Base-by-base conservation (phyloP, 345 rosid species). In the Acer saccharum region DNA sequence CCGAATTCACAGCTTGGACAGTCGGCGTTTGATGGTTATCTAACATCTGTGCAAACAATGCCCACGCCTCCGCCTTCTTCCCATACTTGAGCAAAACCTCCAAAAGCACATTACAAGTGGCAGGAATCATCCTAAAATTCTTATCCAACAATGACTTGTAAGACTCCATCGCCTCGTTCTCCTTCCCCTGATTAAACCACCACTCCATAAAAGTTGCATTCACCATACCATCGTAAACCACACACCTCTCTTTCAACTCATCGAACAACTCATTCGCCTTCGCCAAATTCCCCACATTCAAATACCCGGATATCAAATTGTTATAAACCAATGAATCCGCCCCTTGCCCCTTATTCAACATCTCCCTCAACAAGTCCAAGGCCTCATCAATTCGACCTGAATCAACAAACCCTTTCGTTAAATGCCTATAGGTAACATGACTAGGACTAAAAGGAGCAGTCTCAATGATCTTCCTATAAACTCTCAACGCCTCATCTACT, bases 1-100 rank as follows among this genome's bases (percentile, higher is more conserved):
- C 99, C 0, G 99, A 91, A 83, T 92, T 94, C 85, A 94, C 92
- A 0, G 93, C 94, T 68, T 87, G 97, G 35, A 81, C 84, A 57
- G 83, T 91, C 0, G 98, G 99, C 23, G 98, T 97, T 12, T 91
- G 88, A 83, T 96, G 99, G 80, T 89, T 89, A 80, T 96, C 99
- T 83, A 96, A 76, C 98, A 96, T 89, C 75, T 88, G 88, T 65
- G 88, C 89, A 69, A 94, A 96, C 89, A 96, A 69, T 71, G 83
- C 88, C 89, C 84, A 81, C 62, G 98, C 98, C 75, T 89, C 92
- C 54, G 65, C 74, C 65, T 90, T 90, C 70, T 86, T 90, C 73
- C 91, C 95, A 78, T 90, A 84, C 86, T 85, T 91, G 1, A 92
- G 87, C 82, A 96, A 84, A 78, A 94, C 97, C 87, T 90, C 92